Percentiles rank a stretch among this genome's conserved stretches.
phyloP scores from a whole-genome alignment of 2,329 filamentous ascomycete species.

The Cladosporium sp. region DNA sequence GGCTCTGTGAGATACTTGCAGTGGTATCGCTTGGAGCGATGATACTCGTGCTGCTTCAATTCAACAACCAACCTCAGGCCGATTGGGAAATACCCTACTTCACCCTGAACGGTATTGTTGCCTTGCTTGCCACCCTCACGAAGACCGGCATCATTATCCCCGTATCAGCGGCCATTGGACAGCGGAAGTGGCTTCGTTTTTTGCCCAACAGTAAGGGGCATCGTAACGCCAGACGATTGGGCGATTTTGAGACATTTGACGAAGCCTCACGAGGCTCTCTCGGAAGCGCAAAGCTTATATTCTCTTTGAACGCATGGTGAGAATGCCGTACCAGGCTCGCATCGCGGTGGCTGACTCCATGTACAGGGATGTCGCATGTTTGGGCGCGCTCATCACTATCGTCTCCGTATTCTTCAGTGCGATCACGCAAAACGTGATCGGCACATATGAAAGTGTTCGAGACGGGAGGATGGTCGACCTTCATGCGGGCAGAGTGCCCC shows the following conservation, averaged over 20 bases:
- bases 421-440: conserved; percentile 10
- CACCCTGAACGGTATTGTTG: conserved; percentile 14
- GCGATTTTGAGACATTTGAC: conserved; percentile 13
- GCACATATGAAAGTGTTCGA: not conserved
- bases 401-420: conserved; percentile 10
- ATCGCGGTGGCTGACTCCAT: not conserved
- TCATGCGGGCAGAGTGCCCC: not conserved
- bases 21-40: conserved; percentile 4
- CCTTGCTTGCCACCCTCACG: conserved; percentile 11
- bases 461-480: not conserved
- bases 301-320: conserved; percentile 4
- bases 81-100: conserved; percentile 7
- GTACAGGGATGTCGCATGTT: conserved; percentile 6
- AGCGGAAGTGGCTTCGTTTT: conserved; percentile 15
- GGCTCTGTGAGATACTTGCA: conserved; percentile 8
- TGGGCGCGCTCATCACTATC: conserved; percentile 10
- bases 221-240: not conserved
- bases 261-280: conserved; percentile 14
- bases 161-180: conserved; percentile 14
- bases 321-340: not conserved
- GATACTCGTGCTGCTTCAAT: not conserved
- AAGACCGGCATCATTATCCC: conserved; percentile 13
- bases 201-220: not conserved
- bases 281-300: conserved; percentile 2
- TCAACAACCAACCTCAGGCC: conserved; percentile 1